Conservation (phyloP, 2,329 filamentous ascomycete species). For the Orbilia quercus region DNA sequence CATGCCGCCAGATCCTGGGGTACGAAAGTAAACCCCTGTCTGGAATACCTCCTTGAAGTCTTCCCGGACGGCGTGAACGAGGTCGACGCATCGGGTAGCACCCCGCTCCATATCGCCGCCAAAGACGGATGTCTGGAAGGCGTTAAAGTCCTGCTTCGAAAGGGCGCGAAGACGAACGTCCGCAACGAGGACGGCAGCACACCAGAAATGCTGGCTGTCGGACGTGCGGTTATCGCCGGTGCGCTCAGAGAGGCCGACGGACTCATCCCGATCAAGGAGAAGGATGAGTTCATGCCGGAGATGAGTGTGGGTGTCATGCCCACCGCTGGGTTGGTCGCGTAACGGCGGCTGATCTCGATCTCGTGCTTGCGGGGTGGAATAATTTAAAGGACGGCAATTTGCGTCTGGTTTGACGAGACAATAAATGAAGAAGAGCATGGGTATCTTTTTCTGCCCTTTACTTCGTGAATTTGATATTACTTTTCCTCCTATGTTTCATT, state of each 20-base stretch:
- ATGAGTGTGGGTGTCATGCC: conserved; percentile 55
- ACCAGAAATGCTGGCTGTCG: conserved; percentile 49
- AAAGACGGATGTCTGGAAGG: conserved; percentile 49
- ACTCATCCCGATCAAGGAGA: conserved; percentile 44
- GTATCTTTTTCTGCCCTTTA: conserved; percentile 19
- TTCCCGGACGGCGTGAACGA: conserved; percentile 55
- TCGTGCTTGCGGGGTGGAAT: conserved; percentile 31
- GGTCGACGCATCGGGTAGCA: conserved; percentile 48
- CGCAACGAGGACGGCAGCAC: conserved; percentile 44
- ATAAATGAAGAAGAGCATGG: conserved; percentile 22
- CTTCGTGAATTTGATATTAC: too few relatives aligned
- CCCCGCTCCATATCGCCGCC: conserved; percentile 53
- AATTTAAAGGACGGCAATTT: conserved; percentile 29
- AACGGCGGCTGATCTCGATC: neutral
- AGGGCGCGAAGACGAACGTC: conserved; percentile 40
- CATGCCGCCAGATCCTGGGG: conserved; percentile 53
- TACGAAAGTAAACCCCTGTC: conserved; percentile 53
- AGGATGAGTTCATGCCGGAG: conserved; percentile 50
- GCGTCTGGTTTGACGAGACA: conserved; percentile 48
- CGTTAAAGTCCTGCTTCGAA: conserved; percentile 44
- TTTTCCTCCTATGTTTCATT: too few relatives aligned
- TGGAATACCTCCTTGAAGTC: conserved; percentile 52
- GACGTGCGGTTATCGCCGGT: conserved; percentile 30
- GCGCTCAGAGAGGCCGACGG: conserved; percentile 41
- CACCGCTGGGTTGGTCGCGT: conserved; percentile 31